These are phyloP conservation scores for Gastrodia elata DNA, from an alignment of 106 monocot species.

Conservation along the genomic window DNA sequence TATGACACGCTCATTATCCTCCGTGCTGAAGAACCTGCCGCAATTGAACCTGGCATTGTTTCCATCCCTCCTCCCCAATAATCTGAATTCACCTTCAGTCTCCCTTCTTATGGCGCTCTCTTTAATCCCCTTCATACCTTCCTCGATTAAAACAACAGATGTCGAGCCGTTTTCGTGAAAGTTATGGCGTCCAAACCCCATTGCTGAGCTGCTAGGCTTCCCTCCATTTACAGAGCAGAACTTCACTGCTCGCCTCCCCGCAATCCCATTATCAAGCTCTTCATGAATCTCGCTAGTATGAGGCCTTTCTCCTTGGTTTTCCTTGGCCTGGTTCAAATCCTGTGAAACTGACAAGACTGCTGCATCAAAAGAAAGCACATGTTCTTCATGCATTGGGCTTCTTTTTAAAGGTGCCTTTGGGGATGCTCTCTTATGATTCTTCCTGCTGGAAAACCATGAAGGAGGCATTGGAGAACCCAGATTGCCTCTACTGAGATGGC, in stretches of 20 bases:
- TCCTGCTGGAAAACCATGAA: conserved; percentile 64
- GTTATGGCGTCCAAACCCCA: conserved; percentile 10
- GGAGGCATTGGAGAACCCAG: conserved; percentile 75
- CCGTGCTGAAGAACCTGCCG: conserved; percentile 51
- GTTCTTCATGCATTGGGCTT: conserved; percentile 57
- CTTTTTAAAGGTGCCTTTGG: conserved; percentile 39
- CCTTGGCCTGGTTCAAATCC: conserved; percentile 41
- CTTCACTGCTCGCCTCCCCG: conserved; percentile 10
- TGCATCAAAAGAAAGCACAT: conserved; percentile 88
- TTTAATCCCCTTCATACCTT: conserved; percentile 23
- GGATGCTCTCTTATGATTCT: conserved; percentile 43
- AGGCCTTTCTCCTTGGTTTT: conserved; percentile 29
- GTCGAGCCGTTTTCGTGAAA: conserved; percentile 34
- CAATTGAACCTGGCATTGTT: conserved; percentile 44
- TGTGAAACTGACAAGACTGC: conserved; percentile 82
- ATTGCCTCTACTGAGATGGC: conserved; percentile 43
- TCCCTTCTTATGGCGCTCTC: conserved; percentile 87
- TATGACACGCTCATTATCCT: conserved; percentile 34
- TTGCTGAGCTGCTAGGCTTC: conserved; percentile 14
- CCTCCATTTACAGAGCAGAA: conserved; percentile 29
- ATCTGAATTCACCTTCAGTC: conserved; percentile 76
- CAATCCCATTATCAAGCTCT: conserved; percentile 21
- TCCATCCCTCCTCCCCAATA: conserved; percentile 64
- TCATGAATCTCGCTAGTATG: conserved; percentile 19
- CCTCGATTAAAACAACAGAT: conserved; percentile 16